Evolutionary conservation across 192 early-diverging fungal genomes (phyloP), one percentile per base, ranked within the genome.

Genomic region (Coemansia sp.): DNA sequence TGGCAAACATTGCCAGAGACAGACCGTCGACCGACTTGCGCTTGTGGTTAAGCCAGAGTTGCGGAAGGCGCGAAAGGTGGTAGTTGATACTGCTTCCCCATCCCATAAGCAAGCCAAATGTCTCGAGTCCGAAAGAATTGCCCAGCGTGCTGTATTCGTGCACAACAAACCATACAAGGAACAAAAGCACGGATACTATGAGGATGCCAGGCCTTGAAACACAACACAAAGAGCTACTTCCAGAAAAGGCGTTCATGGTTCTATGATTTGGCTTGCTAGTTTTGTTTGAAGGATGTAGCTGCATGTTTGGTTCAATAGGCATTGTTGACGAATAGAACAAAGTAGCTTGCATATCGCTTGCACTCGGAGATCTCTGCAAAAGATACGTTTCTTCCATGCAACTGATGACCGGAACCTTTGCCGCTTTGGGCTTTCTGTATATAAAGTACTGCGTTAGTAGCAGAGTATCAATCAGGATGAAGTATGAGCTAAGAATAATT

Each of bases 11-110:
- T 10, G 82, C 71, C 25, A 89, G 82, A 5, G 91, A 87, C n/a
- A 94, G 76, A 3, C 91, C 92, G 25, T 90, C 82, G 15, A 87
- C 85, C 2, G 91, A 92, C 59, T 83, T 71, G 20, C 87, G 61
- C 21, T 72, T 61, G 61, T 71, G 74, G 68, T 92, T 94, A 45
- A 86, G 88, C 74, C 80, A 85, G 46, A 94, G 83, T 67, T 94
- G 92, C 25, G 92, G 92, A 40, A 94, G 76, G 9, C 91, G 84
- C 20, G 87, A 89, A 6, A 85, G 74, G 29, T 92, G 72, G 73
- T 91, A 94, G 40, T 87, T 80, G 13, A 72, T 25, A 2, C 84
- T 85, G 64, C 90, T 91, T 37, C 77, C 62, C 87, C 87, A 94
- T 0, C 89, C 85, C 68, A 92, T 82, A n/a, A 88, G 61, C 29